Evolutionary conservation across 2,329 filamentous ascomycete species (phyloP).

Genomic region (Microcyclospora pomicola): DNA sequence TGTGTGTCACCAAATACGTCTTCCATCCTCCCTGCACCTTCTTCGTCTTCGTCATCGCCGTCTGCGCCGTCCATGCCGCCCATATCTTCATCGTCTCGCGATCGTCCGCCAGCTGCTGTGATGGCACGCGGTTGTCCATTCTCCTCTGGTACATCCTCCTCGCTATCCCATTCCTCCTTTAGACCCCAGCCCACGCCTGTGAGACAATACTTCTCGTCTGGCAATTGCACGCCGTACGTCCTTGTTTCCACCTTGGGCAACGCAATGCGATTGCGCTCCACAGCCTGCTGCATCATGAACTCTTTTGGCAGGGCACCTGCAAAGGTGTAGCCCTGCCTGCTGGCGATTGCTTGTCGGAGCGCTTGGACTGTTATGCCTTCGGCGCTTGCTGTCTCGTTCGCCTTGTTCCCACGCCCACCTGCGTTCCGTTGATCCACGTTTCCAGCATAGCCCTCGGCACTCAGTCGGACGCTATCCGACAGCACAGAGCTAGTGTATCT

Average conservation of each 20-base stretch:
- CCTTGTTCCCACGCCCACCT: constrained; percentile 8
- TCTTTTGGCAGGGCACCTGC: constrained; percentile 53
- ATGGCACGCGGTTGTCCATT: constrained; percentile 13
- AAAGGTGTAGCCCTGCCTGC: constrained; percentile 56
- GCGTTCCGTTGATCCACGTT: constrained; percentile 16
- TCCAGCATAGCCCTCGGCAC: constrained; percentile 51
- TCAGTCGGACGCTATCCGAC: constrained; percentile 55
- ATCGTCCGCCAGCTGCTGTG: constrained; percentile 1
- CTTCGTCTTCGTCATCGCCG: constrained; percentile 21
- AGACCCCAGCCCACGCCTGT: constrained; percentile 43
- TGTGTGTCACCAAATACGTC: constrained; percentile 28
- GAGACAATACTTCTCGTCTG: constrained; percentile 48
- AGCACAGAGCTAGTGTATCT: constrained; percentile 62
- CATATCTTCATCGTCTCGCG: constrained; percentile 20
- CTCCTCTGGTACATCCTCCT: constrained; percentile 29
- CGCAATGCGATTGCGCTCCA: constrained; percentile 53
- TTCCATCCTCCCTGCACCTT: constrained; percentile 26
- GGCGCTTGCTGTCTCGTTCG: constrained; percentile 27
- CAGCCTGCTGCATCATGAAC: constrained; percentile 61
- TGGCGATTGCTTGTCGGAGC: constrained; percentile 58
- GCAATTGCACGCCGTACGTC: constrained; percentile 44
- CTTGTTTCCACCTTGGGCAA: constrained; percentile 42
- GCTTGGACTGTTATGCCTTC: constrained; percentile 49
- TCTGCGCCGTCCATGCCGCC: constrained; percentile 31
- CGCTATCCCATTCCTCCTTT: constrained; percentile 45